Evolutionary conservation across 352 stramenopile genomes (phyloP).

Genomic region (Plasmopara muralis): DNA sequence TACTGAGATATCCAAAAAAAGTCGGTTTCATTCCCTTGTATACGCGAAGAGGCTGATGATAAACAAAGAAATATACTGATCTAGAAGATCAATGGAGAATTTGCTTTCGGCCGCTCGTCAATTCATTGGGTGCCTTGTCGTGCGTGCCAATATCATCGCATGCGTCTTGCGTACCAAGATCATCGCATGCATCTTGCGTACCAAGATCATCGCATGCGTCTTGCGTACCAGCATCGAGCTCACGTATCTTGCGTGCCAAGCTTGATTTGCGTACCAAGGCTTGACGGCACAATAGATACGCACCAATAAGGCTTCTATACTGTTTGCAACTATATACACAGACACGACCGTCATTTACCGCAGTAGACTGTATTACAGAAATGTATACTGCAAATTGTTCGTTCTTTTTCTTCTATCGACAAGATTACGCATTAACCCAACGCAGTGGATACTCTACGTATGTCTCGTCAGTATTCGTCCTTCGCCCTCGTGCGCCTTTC

Average conservation of each 20-base stretch:
- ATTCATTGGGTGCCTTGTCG: no score
- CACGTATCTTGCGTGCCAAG: no score
- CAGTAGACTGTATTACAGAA: conserved; percentile 4
- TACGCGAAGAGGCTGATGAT: not conserved
- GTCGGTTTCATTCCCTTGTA: not conserved
- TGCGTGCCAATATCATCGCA: no score
- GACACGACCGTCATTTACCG: not conserved
- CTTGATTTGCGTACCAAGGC: no score
- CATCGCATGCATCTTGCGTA: no score
- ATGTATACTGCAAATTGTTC: conserved; percentile 6
- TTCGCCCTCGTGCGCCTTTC: conserved; percentile 2
- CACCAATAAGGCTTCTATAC: not conserved
- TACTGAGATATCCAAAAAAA: not conserved
- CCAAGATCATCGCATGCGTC: no score
- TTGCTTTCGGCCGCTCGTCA: no score
- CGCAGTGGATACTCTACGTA: conserved; percentile 7
- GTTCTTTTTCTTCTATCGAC: conserved; percentile 13
- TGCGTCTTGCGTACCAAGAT: no score
- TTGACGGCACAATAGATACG: no score
- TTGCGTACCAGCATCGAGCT: no score
- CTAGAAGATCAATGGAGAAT: not conserved
- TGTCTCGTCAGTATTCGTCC: conserved; percentile 6
- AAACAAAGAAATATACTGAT: not conserved
- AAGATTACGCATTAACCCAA: conserved; percentile 14
- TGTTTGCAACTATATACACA: not conserved